Conservation (phyloP, 805 yeast genomes). For the Candida multigemmis region DNA sequence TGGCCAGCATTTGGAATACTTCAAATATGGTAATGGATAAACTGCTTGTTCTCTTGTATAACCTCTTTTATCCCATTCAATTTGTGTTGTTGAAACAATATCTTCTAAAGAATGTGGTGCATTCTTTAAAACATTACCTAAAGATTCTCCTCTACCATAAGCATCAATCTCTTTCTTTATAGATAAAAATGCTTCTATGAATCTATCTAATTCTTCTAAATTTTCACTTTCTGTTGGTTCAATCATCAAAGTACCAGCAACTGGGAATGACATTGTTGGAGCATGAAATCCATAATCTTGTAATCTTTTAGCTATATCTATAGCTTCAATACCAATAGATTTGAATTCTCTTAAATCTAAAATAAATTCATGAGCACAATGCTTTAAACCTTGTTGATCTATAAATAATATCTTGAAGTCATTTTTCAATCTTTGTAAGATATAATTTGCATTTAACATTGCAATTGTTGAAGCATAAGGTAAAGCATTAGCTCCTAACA, state of each 20-base stretch:
- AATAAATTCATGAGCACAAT: constrained; percentile 96
- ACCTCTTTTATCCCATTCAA: constrained; percentile 78
- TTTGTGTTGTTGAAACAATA: constrained; percentile 45
- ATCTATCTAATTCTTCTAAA: constrained; percentile 79
- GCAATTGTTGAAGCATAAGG: constrained; percentile 87
- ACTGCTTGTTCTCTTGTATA: constrained; percentile 92
- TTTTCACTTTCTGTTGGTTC: constrained; percentile 98
- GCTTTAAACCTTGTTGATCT: constrained; percentile 47
- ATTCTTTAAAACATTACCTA: constrained; percentile 68
- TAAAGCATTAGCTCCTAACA: constrained; percentile 81
- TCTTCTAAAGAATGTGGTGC: constrained; percentile 91
- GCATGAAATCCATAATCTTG: constrained; percentile 99
- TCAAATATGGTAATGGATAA: constrained; percentile 74
- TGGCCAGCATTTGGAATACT: constrained; percentile 86
- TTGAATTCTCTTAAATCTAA: constrained; percentile 84
- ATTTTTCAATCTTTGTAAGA: constrained; percentile 69
- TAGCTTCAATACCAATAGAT: constrained; percentile 77
- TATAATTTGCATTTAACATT: constrained; percentile 90
- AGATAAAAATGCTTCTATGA: constrained; percentile 76
- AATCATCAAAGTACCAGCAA: constrained; percentile 93
- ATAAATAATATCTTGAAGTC: constrained; percentile 74
- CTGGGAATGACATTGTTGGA: constrained; percentile 98
- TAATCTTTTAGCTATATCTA: constrained; percentile 91
- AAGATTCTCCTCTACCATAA: constrained; percentile 54
- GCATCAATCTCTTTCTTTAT: constrained; percentile 78